These are phyloP conservation scores for Cornus kousa DNA, from an alignment of 148 eudicot genomes.

Conservation along the genomic window DNA sequence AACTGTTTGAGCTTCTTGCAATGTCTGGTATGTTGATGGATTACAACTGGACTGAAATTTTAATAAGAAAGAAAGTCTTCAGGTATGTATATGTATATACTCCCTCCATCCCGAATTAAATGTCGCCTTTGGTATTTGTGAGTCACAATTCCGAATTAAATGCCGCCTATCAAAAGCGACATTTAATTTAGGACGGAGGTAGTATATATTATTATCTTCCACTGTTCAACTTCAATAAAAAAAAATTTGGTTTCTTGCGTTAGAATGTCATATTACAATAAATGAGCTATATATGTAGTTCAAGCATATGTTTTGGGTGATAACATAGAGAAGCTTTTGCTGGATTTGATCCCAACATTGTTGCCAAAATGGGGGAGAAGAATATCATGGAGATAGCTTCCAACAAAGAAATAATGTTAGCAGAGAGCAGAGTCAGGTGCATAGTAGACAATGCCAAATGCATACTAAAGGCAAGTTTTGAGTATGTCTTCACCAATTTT, in stretches of 20 bases:
- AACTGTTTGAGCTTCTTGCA: slow-evolving; percentile 83
- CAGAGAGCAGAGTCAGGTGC: slow-evolving; percentile 87
- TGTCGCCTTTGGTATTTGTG: too few species aligned
- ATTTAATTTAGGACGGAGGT: too few species aligned
- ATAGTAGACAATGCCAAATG: slow-evolving; percentile 89
- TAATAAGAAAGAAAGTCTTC: slow-evolving; percentile 59
- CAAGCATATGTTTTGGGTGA: background rate
- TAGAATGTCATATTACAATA: too few species aligned
- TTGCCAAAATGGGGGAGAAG: slow-evolving; percentile 78
- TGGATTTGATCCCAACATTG: slow-evolving; percentile 70
- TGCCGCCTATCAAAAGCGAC: too few species aligned
- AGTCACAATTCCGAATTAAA: too few species aligned
- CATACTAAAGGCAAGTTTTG: slow-evolving; percentile 62
- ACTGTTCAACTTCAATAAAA: background rate
- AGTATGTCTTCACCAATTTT: too few species aligned
- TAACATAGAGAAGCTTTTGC: slow-evolving; percentile 67
- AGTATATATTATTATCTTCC: too few species aligned
- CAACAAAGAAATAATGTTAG: slow-evolving; percentile 60
- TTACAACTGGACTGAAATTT: slow-evolving; percentile 91
- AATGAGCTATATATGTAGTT: too few species aligned
- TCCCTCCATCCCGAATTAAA: too few species aligned
- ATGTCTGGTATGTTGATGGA: slow-evolving; percentile 96
- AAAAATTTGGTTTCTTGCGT: too few species aligned
- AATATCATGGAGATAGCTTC: slow-evolving; percentile 63
- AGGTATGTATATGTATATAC: slow-evolving; percentile 41